phyloP scores from a whole-genome alignment of 2,329 filamentous ascomycete species.

The Alternaria burnsii region DNA sequence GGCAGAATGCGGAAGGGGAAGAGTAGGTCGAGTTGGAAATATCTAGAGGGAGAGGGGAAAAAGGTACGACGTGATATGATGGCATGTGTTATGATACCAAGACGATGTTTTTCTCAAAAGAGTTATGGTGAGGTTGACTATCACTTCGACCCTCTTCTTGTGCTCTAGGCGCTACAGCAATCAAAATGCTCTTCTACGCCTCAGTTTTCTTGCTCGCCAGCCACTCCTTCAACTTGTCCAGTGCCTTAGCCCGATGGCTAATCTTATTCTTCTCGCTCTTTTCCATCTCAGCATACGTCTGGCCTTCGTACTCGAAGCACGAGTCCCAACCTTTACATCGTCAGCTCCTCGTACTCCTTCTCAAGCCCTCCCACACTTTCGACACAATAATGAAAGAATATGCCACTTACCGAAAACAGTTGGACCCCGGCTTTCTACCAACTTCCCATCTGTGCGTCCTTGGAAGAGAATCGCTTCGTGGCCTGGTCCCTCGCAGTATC shows the following conservation, averaged over 20 bases:
- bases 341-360: constrained; percentile 3
- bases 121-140: background rate
- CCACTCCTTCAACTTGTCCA: constrained; percentile 87
- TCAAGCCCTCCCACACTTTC: background rate
- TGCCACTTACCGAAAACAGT: constrained; percentile 77
- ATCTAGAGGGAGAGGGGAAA: background rate
- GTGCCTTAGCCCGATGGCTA: constrained; percentile 87
- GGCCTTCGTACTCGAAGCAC: constrained; percentile 89
- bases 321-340: constrained; percentile 82
- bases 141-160: background rate
- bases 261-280: constrained; percentile 87
- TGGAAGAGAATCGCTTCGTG: constrained; percentile 89
- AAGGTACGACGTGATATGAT: background rate
- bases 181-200: constrained; percentile 11
- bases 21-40: constrained; percentile 13
- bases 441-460: constrained; percentile 83
- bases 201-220: constrained; percentile 60
- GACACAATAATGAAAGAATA: background rate
- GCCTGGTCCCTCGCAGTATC: constrained; percentile 85
- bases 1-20: constrained; percentile 46
- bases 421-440: constrained; percentile 84
- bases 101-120: constrained; percentile 1
- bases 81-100: constrained; percentile 7
- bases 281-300: constrained; percentile 95
- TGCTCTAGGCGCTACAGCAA: background rate